Percentiles rank a stretch among this genome's conserved stretches.
phyloP scores from a whole-genome alignment of 163 green algal species.

The Chloromonas sp. region DNA sequence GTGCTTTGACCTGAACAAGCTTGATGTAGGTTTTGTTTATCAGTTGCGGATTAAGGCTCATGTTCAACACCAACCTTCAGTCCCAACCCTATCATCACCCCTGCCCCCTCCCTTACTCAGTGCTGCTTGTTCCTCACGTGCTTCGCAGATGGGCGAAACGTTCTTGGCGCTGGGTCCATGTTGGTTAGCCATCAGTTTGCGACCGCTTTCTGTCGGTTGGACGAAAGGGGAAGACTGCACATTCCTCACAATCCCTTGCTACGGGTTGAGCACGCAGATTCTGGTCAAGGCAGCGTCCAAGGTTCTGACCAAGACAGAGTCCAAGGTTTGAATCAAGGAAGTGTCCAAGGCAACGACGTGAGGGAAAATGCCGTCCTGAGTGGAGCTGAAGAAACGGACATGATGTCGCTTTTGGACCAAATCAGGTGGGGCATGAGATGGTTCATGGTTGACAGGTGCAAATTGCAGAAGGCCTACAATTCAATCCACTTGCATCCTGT shows the following conservation, averaged over 20 bases:
- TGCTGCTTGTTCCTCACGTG: background rate
- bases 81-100: no score
- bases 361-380: background rate
- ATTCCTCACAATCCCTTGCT: background rate
- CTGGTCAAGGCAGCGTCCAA: no score
- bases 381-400: background rate
- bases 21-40: no score
- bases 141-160: slow-evolving; percentile 30
- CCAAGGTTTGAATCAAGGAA: background rate
- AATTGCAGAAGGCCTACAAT: no score
- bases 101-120: no score
- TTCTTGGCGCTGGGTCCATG: slow-evolving; percentile 45
- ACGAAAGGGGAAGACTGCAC: slow-evolving; percentile 8
- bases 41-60: no score
- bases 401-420: background rate
- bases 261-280: background rate
- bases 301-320: no score
- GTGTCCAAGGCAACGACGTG: background rate
- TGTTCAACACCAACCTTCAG: no score
- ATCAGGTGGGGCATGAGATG: background rate
- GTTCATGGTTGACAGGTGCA: no score
- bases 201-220: background rate
- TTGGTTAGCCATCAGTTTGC: slow-evolving; percentile 18
- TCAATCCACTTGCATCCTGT: no score
- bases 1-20: no score